A percentile compares a stretch with the other conserved stretches of the same genome.
Evolutionary conservation across 805 yeast species (phyloP).

Genomic region (Barnettozyma wickerhamii): DNA sequence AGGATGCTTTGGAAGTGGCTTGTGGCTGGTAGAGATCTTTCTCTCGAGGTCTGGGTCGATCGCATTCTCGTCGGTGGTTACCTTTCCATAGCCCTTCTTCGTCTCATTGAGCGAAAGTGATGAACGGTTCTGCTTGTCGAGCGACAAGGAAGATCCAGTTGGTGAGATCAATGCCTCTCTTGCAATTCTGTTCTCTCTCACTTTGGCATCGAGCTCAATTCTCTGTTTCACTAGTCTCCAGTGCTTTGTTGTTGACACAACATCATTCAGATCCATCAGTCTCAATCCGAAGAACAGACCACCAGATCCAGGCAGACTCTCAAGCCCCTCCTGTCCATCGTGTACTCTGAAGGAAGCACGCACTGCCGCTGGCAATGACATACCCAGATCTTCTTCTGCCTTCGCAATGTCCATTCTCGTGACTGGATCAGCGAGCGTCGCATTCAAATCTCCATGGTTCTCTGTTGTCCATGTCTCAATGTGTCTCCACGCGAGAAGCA

Average conservation of each 20-base stretch:
- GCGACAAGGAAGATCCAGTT: conserved; percentile 22
- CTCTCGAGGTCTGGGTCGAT: conserved; percentile 18
- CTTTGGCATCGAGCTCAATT: conserved; percentile 26
- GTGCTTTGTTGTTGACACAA: conserved; percentile 72
- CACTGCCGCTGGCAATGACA: conserved; percentile 75
- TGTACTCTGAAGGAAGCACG: conserved; percentile 75
- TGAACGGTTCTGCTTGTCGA: conserved; percentile 17
- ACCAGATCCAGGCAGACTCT: conserved; percentile 59
- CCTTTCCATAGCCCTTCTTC: conserved; percentile 26
- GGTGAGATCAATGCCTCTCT: conserved; percentile 23
- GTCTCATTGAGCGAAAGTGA: conserved; percentile 24
- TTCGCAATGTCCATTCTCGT: conserved; percentile 76
- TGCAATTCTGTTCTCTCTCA: conserved; percentile 19
- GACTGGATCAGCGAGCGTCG: conserved; percentile 73
- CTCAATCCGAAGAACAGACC: conserved; percentile 81
- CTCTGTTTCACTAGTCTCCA: conserved; percentile 75
- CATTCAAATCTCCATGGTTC: conserved; percentile 76
- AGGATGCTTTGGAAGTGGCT: background rate
- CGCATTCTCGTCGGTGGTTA: conserved; percentile 13
- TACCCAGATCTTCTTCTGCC: conserved; percentile 76
- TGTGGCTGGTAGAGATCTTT: conserved; percentile 15
- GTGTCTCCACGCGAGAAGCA: conserved; percentile 81
- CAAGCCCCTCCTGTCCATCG: conserved; percentile 86
- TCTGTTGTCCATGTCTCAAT: conserved; percentile 78
- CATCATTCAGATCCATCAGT: conserved; percentile 74